Evolutionary conservation across 192 early-diverging fungal genomes (phyloP), one percentile per base, ranked within the genome.

Genomic region (Kickxella alabastrina): DNA sequence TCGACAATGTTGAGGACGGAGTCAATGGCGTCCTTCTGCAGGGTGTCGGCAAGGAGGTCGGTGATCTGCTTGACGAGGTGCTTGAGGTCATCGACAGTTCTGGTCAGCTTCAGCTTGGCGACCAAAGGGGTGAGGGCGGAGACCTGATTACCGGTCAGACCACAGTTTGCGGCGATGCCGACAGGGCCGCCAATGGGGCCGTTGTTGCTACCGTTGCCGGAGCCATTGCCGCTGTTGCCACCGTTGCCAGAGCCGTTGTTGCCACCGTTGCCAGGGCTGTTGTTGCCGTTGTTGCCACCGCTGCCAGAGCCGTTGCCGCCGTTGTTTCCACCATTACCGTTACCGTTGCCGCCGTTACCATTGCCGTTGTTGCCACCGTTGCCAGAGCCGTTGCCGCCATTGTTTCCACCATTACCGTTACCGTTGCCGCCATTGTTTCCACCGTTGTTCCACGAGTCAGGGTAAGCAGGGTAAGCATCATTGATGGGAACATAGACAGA

Each of bases 41-140:
- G 59, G 3, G 71, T 75, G 18, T 75, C 52, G 19, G 34, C 71
- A 24, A 75, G 59, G 4, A 75, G 71, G 15, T 75, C 59, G 15
- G 71, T 75, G 44, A 75, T 75, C 52, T 75, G 71, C 49, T 75
- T 56, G 43, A 54, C 57, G 13, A 75, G 43, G 39, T 67, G 71
- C 71, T 75, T 75, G 47, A 67, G 59, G 7, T 75, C 71, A 7
- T 66, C 71, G 9, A 75, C 71, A 19, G 71, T 75, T 8, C 48
- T 45, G 40, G 64, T 58, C 1, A 75, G 64, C 64, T 75, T 66
- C 43, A 75, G 71, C 56, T 75, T 64, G 19, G 41, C 36, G 10
- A 75, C 59, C 12, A 75, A 59, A 17, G 71, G 71, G 0, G 71
- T 67, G n/a, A 75, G 59, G 0, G 71, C 71, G 4, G 71, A 51